phyloP scores from a whole-genome alignment of 768 basidiomycete species.

The Tylopilus balloui region DNA sequence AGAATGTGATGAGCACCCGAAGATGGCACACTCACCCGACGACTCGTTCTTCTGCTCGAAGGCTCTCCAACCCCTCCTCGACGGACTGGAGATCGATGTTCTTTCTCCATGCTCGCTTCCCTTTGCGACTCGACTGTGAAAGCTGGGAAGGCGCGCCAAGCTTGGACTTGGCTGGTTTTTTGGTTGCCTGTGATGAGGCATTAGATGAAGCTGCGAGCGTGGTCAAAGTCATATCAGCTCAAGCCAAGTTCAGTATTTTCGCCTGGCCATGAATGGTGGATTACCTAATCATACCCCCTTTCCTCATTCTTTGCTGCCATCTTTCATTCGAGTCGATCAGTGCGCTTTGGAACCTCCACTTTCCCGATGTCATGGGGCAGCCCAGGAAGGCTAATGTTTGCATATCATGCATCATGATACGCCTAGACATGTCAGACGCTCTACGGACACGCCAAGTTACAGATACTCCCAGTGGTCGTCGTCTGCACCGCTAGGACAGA shows the following conservation, averaged over 20 bases:
- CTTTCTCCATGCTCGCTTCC: constrained; percentile 93
- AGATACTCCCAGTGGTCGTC: constrained; percentile 17
- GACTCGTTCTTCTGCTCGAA: constrained; percentile 77
- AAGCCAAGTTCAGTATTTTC: neutral
- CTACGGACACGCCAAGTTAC: neutral
- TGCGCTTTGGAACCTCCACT: no score
- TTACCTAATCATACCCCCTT: constrained; percentile 11
- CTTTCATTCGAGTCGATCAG: no score
- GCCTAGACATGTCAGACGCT: no score
- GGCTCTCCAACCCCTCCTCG: constrained; percentile 68
- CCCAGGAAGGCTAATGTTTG: no score
- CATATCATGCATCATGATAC: no score
- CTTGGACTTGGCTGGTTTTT: constrained; percentile 12
- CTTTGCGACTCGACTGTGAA: constrained; percentile 75
- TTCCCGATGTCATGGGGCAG: no score
- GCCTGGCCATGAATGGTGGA: neutral
- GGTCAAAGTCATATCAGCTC: constrained; percentile 8
- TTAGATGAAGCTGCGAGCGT: neutral
- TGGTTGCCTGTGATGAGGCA: neutral
- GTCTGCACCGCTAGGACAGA: neutral
- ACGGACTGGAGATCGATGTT: constrained; percentile 83
- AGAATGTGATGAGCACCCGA: rapidly evolving
- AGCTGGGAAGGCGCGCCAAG: constrained; percentile 29
- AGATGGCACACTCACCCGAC: constrained; percentile 77
- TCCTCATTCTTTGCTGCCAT: no score